These are phyloP conservation scores for Comarum palustre DNA, from an alignment of 306 rosid species.

Conservation along the genomic window DNA sequence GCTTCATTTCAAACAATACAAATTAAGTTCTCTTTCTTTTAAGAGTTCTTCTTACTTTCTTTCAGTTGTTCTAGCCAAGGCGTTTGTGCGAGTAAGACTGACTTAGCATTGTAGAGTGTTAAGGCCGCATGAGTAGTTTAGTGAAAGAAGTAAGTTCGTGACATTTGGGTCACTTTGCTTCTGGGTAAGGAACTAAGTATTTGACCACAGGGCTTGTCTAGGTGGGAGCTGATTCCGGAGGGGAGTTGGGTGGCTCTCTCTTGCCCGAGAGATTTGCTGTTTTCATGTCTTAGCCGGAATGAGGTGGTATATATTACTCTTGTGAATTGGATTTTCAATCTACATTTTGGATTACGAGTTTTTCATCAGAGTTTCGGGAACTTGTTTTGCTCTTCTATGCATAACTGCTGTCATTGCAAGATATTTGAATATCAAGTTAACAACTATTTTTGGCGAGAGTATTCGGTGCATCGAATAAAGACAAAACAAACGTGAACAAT, in stretches of 20 bases:
- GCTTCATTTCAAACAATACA: no score
- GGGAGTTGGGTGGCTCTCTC: not conserved
- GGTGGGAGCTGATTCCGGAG: not conserved
- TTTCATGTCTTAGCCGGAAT: not conserved
- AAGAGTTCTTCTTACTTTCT: no score
- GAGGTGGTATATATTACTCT: not conserved
- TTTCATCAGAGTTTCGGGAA: not conserved
- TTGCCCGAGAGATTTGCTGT: not conserved
- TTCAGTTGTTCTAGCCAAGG: no score
- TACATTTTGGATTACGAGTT: not conserved
- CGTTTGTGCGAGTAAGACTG: no score
- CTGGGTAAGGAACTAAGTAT: not conserved
- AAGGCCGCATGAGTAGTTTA: no score
- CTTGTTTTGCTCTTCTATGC: not conserved
- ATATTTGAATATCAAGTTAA: not conserved
- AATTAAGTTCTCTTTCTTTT: no score
- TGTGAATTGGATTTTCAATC: not conserved
- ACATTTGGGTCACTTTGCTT: not conserved
- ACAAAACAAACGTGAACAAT: no score
- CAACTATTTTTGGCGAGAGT: not conserved
- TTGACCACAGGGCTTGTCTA: not conserved
- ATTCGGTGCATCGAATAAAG: no score
- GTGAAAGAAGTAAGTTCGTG: no score
- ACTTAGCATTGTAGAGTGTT: no score
- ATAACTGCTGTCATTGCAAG: not conserved